These are phyloP conservation scores for Colletotrichum euphorbiae DNA, from an alignment of 2,329 filamentous ascomycete genomes.

Conservation along the genomic window DNA sequence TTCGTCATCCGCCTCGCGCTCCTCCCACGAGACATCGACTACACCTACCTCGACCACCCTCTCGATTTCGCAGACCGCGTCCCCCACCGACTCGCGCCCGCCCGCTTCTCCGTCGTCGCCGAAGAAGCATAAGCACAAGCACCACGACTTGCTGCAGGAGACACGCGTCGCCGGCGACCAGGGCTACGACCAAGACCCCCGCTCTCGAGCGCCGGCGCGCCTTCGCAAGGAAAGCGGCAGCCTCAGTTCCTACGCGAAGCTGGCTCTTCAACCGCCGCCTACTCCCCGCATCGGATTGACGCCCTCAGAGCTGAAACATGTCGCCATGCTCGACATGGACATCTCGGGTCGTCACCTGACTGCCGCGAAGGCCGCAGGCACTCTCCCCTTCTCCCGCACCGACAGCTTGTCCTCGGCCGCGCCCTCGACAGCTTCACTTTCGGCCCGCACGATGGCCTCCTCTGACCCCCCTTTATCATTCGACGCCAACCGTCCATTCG, in stretches of 20 bases:
- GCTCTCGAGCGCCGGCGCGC: constrained; percentile 23
- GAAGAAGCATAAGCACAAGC: constrained; percentile 29
- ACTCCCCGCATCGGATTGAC: constrained; percentile 29
- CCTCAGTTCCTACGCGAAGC: constrained; percentile 28
- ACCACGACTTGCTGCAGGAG: constrained; percentile 32
- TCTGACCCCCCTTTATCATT: constrained; percentile 61
- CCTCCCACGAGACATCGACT: constrained; percentile 41
- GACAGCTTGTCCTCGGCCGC: constrained; percentile 62
- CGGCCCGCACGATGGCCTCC: constrained; percentile 60
- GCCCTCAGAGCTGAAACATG: constrained; percentile 50
- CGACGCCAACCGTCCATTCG: constrained; percentile 64
- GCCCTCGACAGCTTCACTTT: constrained; percentile 53
- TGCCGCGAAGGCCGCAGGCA: constrained; percentile 49
- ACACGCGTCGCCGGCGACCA: constrained; percentile 17
- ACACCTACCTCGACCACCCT: constrained; percentile 18
- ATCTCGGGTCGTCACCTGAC: constrained; percentile 34
- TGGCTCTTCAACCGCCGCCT: constrained; percentile 21
- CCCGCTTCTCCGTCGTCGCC: constrained; percentile 41
- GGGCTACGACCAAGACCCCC: constrained; percentile 1
- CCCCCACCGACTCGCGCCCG: constrained; percentile 32
- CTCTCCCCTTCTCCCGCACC: constrained; percentile 52
- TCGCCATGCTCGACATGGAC: constrained; percentile 50
- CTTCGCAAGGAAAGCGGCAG: constrained; percentile 36
- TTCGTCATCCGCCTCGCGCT: constrained; percentile 44
- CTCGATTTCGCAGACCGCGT: constrained; percentile 30